Evolutionary conservation across 257 asterid species (phyloP).

Genomic region (Solanum pennellii): DNA sequence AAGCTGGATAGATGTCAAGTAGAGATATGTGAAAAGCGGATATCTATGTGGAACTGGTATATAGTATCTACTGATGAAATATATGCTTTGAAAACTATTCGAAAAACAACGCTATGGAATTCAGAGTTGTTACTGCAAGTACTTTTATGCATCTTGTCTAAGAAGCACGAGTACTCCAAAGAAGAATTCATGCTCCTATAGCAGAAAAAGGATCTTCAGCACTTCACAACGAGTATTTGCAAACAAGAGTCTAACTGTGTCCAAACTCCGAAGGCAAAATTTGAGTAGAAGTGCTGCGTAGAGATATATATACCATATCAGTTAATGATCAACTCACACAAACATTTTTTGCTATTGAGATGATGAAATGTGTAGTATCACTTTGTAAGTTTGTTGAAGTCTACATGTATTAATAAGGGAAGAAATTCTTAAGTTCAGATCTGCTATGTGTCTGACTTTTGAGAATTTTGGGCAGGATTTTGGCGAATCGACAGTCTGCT

Average conservation of each 20-base stretch:
- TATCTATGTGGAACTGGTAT: no score
- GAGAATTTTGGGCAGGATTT: constrained; percentile 38
- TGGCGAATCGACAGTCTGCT: constrained; percentile 95
- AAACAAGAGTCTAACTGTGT: background rate
- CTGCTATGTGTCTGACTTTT: background rate
- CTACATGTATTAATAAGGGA: background rate
- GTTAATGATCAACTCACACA: background rate
- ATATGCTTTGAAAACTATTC: background rate
- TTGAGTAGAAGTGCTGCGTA: background rate
- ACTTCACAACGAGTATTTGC: background rate
- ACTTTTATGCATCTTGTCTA: background rate
- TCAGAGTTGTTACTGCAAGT: background rate
- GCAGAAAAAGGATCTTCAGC: background rate
- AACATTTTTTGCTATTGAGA: background rate
- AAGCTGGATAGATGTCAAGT: no score
- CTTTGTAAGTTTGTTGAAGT: background rate
- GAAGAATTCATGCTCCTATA: background rate
- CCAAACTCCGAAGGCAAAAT: background rate
- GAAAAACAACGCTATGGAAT: background rate
- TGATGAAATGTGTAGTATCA: background rate
- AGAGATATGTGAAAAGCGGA: no score
- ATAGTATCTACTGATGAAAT: no score
- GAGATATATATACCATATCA: background rate
- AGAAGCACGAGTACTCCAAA: background rate
- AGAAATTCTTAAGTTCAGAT: background rate